Conservation (phyloP, 2,329 filamentous ascomycete species). For the Daldinia eschscholtzii region DNA sequence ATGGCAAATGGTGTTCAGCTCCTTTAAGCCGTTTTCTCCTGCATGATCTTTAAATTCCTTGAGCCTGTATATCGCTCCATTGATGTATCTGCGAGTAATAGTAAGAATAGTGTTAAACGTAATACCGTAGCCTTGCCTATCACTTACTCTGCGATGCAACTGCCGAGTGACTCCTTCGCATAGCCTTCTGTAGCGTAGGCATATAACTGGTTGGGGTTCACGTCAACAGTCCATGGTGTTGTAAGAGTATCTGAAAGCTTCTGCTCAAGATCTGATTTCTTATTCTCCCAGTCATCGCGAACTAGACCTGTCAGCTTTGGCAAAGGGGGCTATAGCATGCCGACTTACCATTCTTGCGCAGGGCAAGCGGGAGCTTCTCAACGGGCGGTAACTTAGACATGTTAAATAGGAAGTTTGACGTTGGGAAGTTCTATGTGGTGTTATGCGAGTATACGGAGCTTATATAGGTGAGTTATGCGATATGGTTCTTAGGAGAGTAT, state of each 20-base stretch:
- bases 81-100: constrained; percentile 57
- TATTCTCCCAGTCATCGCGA: constrained; percentile 65
- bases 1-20: constrained; percentile 62
- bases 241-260: constrained; percentile 61
- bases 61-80: constrained; percentile 57
- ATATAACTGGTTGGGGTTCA: constrained; percentile 61
- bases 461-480: background rate
- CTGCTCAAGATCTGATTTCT: constrained; percentile 59
- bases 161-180: constrained; percentile 58
- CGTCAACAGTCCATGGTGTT: constrained; percentile 63
- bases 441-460: background rate
- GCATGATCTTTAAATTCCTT: constrained; percentile 55
- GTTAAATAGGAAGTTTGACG: constrained; percentile 25
- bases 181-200: constrained; percentile 61
- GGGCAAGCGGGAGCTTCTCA: constrained; percentile 64
- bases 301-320: constrained; percentile 54
- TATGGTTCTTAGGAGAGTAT: background rate
- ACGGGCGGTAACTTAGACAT: constrained; percentile 60
- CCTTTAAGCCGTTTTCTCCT: constrained; percentile 57
- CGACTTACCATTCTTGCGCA: constrained; percentile 64
- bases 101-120: background rate
- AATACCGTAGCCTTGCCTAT: background rate
- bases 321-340: background rate
- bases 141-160: constrained; percentile 59
- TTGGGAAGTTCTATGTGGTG: background rate